These are phyloP conservation scores for Suillus variegatus DNA, from an alignment of 768 basidiomycete species.

Conservation along the genomic window DNA sequence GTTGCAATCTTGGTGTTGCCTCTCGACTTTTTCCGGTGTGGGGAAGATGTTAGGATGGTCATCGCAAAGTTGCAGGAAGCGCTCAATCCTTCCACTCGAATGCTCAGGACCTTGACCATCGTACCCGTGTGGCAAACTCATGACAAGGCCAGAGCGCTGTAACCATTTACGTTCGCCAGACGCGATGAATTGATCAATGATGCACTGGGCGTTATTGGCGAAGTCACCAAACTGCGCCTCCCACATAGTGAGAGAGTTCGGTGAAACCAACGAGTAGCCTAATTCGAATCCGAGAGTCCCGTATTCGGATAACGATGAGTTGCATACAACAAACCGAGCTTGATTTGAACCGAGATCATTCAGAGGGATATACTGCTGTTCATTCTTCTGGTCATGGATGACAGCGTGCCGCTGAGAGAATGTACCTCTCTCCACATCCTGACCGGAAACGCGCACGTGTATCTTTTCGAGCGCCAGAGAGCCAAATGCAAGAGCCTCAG, in stretches of 20 bases:
- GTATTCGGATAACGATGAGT: slow-evolving; percentile 95
- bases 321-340: slow-evolving; percentile 93
- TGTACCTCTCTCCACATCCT: slow-evolving; percentile 98
- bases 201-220: slow-evolving; percentile 95
- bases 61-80: slow-evolving; percentile 97
- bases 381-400: slow-evolving; percentile 93
- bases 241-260: slow-evolving; percentile 92
- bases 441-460: slow-evolving; percentile 94
- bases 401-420: slow-evolving; percentile 99
- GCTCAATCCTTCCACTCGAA: slow-evolving; percentile 91
- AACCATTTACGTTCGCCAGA: slow-evolving; percentile 98
- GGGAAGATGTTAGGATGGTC: slow-evolving; percentile 95
- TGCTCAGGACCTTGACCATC: slow-evolving; percentile 99
- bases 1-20: slow-evolving; percentile 99
- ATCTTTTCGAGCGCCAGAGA: slow-evolving; percentile 90
- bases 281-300: slow-evolving; percentile 96
- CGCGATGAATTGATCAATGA: slow-evolving; percentile 98
- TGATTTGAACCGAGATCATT: slow-evolving; percentile 87
- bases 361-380: slow-evolving; percentile 86
- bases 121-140: slow-evolving; percentile 92
- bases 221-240: slow-evolving; percentile 99
- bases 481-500: slow-evolving; percentile 96
- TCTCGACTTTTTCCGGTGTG: slow-evolving; percentile 81
- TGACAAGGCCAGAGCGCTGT: slow-evolving; percentile 87
- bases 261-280: slow-evolving; percentile 97